These are phyloP conservation scores for Caryocar brasiliense DNA, from an alignment of 441 rosid species.

Conservation along the genomic window DNA sequence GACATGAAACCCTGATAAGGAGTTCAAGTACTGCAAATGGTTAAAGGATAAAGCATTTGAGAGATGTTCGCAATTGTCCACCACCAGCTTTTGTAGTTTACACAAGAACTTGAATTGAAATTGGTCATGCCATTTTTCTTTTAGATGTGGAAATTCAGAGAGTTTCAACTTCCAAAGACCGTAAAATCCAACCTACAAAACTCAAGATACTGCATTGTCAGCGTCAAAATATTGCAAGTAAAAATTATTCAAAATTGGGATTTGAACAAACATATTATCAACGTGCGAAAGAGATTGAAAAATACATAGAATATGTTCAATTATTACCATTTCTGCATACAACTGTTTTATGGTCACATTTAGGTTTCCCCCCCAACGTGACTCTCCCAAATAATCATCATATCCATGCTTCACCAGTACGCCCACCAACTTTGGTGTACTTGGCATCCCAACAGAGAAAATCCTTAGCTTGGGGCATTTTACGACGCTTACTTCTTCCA, in stretches of 20 bases:
- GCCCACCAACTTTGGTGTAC: conserved; percentile 3
- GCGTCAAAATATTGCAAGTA: too few relatives aligned
- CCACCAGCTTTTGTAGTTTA: background rate
- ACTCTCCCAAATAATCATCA: background rate
- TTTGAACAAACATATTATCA: too few relatives aligned
- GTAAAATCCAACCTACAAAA: conserved; percentile 3
- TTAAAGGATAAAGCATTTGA: background rate
- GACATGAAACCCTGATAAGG: background rate
- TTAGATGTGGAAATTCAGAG: conserved; percentile 1
- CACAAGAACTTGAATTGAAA: background rate
- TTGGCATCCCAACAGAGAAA: conserved; percentile 2
- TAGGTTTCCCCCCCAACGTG: background rate
- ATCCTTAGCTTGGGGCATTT: background rate
- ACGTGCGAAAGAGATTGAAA: too few relatives aligned
- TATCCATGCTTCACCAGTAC: background rate
- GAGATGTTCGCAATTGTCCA: background rate
- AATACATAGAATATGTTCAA: too few relatives aligned
- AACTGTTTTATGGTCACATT: background rate
- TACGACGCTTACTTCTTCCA: background rate
- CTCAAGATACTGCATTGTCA: background rate
- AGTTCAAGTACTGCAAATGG: background rate
- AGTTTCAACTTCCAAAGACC: background rate
- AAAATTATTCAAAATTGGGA: too few relatives aligned
- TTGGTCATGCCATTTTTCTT: conserved; percentile 1
- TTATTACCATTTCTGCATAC: background rate